Evolutionary conservation across 306 rosid genomes (phyloP), one percentile per base, ranked within the genome.

Genomic region (Geum urbanum): DNA sequence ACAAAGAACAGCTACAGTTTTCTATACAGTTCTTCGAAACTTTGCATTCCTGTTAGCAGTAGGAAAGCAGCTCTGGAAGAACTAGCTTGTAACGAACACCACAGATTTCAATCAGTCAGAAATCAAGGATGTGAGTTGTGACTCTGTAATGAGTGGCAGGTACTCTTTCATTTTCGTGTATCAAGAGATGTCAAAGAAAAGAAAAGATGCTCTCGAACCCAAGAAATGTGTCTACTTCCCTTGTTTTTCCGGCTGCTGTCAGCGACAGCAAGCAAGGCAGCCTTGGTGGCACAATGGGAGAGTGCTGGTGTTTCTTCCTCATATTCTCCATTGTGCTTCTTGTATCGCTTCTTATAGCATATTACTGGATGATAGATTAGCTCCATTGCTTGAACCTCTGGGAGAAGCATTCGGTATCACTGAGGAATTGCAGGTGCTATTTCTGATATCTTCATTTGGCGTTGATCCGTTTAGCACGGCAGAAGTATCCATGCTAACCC

Each of bases 151-250:
- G 43, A 35, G 20, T 32, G 13, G 19, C 16, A 20, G 18, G 8
- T 41, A 43, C 5, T 7, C 60, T 53, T 18, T 27, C 27, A 24
- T 52, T 60, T 24, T 64, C 24, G 11, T 16, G 55, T 22, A 32
- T n/a, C n/a, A n/a, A n/a, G n/a, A n/a, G 56, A 47, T 69, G 66
- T 89, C 83, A 94, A 41, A 90, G 97, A 71, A 94, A 94, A 37
- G 98, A 90, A 83, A 94, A 94, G 61, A 94, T 90, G 51, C 97
- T 94, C 79, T 86, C 84, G 60, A 86, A 90, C 53, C 87, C 91
- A 67, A 82, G 89, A 85, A 69, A 85, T 60, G 95, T 81, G 61
- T 80, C 87, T 20, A 35, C 84, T 80, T 83, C 85, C 75, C 65
- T 75, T 80, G 50, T 58, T 63, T 81, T 83, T 16, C 72, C 68